Evolutionary conservation across 2,329 filamentous ascomycete species (phyloP), one percentile per base, ranked within the genome.

Genomic region (Pseudocercospora fijiensis): DNA sequence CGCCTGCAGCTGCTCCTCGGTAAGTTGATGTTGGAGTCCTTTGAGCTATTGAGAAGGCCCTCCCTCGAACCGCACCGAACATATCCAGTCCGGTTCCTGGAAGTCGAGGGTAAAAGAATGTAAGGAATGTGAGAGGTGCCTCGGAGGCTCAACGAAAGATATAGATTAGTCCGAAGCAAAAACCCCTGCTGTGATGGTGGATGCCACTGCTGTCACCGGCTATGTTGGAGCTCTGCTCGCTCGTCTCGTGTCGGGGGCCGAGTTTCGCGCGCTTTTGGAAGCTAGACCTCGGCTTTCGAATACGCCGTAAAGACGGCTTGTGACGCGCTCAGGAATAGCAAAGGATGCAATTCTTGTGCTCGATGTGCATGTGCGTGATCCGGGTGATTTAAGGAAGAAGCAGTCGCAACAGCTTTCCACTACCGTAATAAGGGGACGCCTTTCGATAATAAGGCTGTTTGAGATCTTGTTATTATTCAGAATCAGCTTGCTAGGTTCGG

Each of bases 11-110:
- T 58, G 64, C 60, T 61, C 70, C 67, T 70, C 69, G 69, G 67
- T 62, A 70, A 60, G 65, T 33, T 51, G 67, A 45, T 41, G 66
- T 60, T 33, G 68, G 60, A 62, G 69, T 64, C 13, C 27, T 56
- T 24, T 28, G 28, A 67, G 63, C 41, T 64, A 58, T 58, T 53
- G 65, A 60, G 66, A 56, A 18, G 53, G 53, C n/a, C 61, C 65
- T 60, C 66, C 70, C 65, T 53, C 66, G 67, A 65, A 67, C 61
- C 33, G 65, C 68, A 61, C 67, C 64, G 60, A 73, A 73, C 71
- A 73, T 73, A 55, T 64, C 68, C 61, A 63, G 47, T n/a, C 61
- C 20, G 37, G 26, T 6, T 57, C 27, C 58, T 47, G 56, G 63
- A 61, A 52, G 60, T 30, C n/a, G 51, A 58, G 61, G 51, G 47